Conservation (phyloP, 257 asterid genomes). For the Solanum chilense region DNA sequence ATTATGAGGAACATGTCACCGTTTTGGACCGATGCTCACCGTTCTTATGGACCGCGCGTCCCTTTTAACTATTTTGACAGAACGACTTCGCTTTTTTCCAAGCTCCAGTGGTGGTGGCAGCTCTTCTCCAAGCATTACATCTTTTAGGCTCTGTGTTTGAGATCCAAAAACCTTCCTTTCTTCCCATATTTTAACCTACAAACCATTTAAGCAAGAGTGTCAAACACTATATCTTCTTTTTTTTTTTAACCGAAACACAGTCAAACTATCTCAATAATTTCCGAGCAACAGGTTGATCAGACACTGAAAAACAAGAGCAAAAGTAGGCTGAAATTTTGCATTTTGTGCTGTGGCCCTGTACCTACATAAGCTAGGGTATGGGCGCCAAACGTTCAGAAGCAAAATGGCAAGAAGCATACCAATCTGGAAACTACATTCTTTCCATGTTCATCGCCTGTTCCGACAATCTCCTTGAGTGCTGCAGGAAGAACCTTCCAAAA, state of each 20-base stretch:
- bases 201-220: neutral
- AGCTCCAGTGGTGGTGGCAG: constrained; percentile 64
- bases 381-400: neutral
- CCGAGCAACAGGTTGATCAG: neutral
- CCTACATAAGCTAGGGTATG: neutral
- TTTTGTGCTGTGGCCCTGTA: neutral
- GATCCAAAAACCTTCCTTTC: constrained; percentile 89
- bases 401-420: constrained; percentile 34
- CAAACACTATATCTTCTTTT: neutral
- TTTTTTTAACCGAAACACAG: neutral
- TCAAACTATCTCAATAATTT: neutral
- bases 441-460: constrained; percentile 66
- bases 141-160: constrained; percentile 53
- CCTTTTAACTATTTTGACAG: constrained; percentile 67
- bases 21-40: constrained; percentile 48
- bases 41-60: constrained; percentile 77
- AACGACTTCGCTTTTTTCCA: constrained; percentile 65
- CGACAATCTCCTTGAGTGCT: constrained; percentile 61
- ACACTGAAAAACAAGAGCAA: neutral
- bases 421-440: constrained; percentile 64
- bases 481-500: constrained; percentile 96
- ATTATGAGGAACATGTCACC: constrained; percentile 21
- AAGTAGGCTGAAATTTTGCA: neutral
- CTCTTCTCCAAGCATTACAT: constrained; percentile 72
- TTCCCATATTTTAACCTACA: constrained; percentile 85